Evolutionary conservation across 2,329 filamentous ascomycete genomes (phyloP).

Genomic region (Cadophora luteo-olivacea): DNA sequence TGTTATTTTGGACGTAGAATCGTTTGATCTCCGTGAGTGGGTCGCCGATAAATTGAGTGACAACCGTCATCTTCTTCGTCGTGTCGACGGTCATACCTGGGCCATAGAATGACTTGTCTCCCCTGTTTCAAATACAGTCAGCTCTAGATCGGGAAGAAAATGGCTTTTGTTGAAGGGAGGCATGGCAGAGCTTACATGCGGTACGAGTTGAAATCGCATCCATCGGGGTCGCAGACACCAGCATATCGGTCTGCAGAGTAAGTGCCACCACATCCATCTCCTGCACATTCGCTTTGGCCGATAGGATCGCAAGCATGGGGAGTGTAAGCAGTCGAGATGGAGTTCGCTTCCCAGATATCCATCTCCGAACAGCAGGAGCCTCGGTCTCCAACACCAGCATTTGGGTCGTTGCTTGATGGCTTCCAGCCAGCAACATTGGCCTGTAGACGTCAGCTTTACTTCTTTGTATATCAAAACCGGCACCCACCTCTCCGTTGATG

Average conservation of each 20-base stretch:
- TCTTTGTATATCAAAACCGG: background rate
- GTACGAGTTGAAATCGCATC: conserved; percentile 67
- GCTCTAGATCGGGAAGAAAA: background rate
- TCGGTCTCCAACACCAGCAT: conserved; percentile 57
- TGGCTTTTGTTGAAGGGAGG: background rate
- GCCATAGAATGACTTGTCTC: conserved; percentile 62
- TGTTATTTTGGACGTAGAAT: conserved; percentile 52
- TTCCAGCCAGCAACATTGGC: conserved; percentile 61
- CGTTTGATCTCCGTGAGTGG: conserved; percentile 53
- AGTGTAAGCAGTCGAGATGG: conserved; percentile 60
- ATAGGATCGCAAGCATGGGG: conserved; percentile 60
- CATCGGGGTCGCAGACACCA: conserved; percentile 64
- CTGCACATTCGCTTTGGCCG: conserved; percentile 49
- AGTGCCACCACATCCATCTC: conserved; percentile 52
- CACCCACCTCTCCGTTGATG: conserved; percentile 56
- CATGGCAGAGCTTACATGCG: conserved; percentile 47
- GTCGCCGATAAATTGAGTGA: conserved; percentile 63
- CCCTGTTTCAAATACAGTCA: conserved; percentile 40
- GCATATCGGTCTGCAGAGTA: conserved; percentile 51
- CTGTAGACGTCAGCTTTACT: conserved; percentile 39
- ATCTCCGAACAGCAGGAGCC: conserved; percentile 72
- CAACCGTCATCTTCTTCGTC: conserved; percentile 58
- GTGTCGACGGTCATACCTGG: conserved; percentile 59
- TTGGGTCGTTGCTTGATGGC: conserved; percentile 54
- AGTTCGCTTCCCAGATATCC: conserved; percentile 71